Evolutionary conservation across 345 rosid genomes (phyloP).

Genomic region (Limnanthes douglasii): DNA sequence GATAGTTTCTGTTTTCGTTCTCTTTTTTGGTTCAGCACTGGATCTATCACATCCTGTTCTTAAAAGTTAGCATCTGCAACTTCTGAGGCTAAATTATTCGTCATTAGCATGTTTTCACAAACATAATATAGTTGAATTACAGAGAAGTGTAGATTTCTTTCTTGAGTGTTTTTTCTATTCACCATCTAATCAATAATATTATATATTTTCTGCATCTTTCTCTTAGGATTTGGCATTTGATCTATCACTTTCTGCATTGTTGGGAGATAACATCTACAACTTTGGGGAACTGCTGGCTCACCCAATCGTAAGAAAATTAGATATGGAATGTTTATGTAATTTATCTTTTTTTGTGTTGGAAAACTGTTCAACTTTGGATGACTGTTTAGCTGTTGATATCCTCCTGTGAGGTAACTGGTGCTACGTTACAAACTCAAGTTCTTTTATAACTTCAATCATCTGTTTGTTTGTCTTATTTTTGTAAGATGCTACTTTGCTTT

Average conservation of each 20-base stretch:
- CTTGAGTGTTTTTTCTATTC: constrained; percentile 2
- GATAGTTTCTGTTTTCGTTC: too few species aligned
- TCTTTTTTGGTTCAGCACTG: too few species aligned
- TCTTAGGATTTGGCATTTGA: constrained; percentile 94
- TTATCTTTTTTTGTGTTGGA: background rate
- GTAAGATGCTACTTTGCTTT: too few species aligned
- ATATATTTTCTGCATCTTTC: constrained; percentile 4
- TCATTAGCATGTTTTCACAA: constrained; percentile 2
- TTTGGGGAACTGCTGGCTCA: constrained; percentile 97
- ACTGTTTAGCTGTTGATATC: too few species aligned
- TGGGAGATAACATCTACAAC: constrained; percentile 98
- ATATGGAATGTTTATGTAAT: background rate
- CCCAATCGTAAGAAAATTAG: constrained; percentile 66
- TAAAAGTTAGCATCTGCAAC: background rate
- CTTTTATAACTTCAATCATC: too few species aligned
- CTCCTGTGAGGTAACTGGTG: too few species aligned
- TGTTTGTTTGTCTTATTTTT: too few species aligned
- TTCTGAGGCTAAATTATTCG: too few species aligned
- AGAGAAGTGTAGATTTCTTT: background rate
- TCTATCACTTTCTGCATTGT: constrained; percentile 88
- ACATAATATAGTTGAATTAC: background rate
- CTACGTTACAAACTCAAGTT: too few species aligned
- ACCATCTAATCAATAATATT: constrained; percentile 3
- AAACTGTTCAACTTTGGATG: too few species aligned
- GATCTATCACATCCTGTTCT: too few species aligned